A percentile compares a stretch with the other conserved stretches of the same genome.
Evolutionary conservation across 371 early-diverging fungal genomes (phyloP).

Genomic region (Mucor indicus): DNA sequence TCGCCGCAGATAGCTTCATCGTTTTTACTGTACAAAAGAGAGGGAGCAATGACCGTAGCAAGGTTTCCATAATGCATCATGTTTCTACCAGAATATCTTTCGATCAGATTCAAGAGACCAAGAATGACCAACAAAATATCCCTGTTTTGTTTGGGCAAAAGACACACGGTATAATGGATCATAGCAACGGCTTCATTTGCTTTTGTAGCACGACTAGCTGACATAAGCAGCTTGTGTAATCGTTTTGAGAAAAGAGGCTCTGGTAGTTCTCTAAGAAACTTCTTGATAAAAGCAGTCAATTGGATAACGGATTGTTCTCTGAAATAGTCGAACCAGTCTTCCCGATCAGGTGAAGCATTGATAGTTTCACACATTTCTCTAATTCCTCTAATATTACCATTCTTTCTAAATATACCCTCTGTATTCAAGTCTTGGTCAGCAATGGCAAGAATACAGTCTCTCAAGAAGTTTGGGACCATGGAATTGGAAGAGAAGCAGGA

Average conservation of each 20-base stretch:
- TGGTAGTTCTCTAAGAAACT: slow-evolving; percentile 89
- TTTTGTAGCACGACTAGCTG: too few species aligned
- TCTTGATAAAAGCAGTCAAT: slow-evolving; percentile 90
- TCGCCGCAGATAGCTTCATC: too few species aligned
- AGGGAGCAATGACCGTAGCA: slow-evolving; percentile 91
- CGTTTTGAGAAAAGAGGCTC: slow-evolving; percentile 90
- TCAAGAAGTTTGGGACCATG: slow-evolving; percentile 13
- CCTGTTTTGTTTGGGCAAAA: slow-evolving; percentile 87
- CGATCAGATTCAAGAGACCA: slow-evolving; percentile 79
- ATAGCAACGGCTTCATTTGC: slow-evolving; percentile 51
- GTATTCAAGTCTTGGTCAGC: slow-evolving; percentile 62
- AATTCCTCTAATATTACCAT: slow-evolving; percentile 90
- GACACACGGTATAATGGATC: slow-evolving; percentile 72
- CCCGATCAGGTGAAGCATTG: slow-evolving; percentile 44
- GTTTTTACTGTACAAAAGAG: slow-evolving; percentile 70
- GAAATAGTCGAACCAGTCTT: slow-evolving; percentile 39
- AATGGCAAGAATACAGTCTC: slow-evolving; percentile 18
- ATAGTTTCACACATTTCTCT: slow-evolving; percentile 75
- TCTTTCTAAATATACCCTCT: slow-evolving; percentile 96
- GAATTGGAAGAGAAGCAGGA: slow-evolving; percentile 29
- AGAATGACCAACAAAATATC: slow-evolving; percentile 83
- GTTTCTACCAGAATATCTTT: slow-evolving; percentile 66
- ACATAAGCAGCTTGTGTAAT: slow-evolving; percentile 65
- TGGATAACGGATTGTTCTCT: slow-evolving; percentile 72
- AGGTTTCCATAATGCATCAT: slow-evolving; percentile 89